A percentile compares a stretch with the other conserved stretches of the same genome.
Evolutionary conservation across 179 eudicot genomes (phyloP).

Genomic region (Amaranthus tricolor): DNA sequence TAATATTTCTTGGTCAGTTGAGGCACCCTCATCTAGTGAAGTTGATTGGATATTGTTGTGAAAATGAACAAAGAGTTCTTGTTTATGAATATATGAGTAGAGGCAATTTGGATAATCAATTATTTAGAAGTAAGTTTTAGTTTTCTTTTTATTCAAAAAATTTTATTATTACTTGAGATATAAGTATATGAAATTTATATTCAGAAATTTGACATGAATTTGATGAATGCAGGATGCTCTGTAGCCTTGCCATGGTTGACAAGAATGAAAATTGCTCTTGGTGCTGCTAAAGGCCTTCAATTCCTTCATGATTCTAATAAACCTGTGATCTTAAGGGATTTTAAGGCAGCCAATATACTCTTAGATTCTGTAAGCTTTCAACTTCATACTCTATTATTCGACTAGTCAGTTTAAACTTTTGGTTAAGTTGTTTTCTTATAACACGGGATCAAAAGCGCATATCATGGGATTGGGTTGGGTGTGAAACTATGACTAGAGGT

Average conservation of each 20-base stretch:
- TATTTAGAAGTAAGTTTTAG: conserved; percentile 39
- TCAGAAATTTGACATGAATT: not conserved
- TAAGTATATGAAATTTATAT: not conserved
- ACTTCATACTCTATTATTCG: not conserved
- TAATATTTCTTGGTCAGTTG: conserved; percentile 47
- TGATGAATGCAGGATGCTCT: conserved; percentile 33
- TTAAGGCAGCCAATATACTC: conserved; percentile 43
- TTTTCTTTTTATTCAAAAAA: not conserved
- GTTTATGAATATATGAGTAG: conserved; percentile 46
- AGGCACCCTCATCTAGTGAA: conserved; percentile 47
- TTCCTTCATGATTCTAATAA: conserved; percentile 41
- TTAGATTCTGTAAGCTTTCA: conserved; percentile 29
- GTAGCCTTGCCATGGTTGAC: conserved; percentile 46
- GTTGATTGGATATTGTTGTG: conserved; percentile 46
- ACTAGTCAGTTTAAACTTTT: not conserved
- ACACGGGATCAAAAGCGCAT: not conserved
- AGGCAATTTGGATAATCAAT: conserved; percentile 44
- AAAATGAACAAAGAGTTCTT: conserved; percentile 47
- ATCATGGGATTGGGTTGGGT: not conserved
- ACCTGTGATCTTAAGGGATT: conserved; percentile 47
- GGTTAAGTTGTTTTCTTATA: not conserved
- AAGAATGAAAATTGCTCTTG: conserved; percentile 43
- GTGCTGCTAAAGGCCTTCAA: conserved; percentile 43
- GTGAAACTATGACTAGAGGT: not conserved
- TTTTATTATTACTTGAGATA: not conserved